Conservation (phyloP, 306 rosid genomes). For the Psophocarpus tetragonolobus region DNA sequence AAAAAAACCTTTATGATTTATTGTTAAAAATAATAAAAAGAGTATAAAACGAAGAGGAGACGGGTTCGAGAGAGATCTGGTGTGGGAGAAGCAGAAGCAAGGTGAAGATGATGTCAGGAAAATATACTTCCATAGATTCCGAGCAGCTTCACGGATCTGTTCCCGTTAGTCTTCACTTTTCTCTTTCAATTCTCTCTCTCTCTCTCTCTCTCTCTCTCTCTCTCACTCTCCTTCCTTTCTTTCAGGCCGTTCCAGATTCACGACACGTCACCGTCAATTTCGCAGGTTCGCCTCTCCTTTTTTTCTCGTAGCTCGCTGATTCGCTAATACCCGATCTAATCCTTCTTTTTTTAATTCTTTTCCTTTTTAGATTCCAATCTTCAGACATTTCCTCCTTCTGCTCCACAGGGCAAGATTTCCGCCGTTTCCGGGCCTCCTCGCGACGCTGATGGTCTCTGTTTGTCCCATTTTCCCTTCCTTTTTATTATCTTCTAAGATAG, state of each 20-base stretch:
- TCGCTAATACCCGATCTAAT: neutral
- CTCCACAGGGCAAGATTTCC: slow-evolving; percentile 74
- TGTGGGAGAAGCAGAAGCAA: neutral
- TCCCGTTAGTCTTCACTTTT: slow-evolving; percentile 49
- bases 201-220: neutral
- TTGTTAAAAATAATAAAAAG: no score
- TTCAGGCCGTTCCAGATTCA: slow-evolving; percentile 88
- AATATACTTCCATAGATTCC: slow-evolving; percentile 69
- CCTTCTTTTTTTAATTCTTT: neutral
- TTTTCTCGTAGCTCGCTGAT: neutral
- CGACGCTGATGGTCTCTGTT: slow-evolving; percentile 75
- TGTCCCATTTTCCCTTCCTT: no score
- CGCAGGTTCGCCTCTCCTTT: slow-evolving; percentile 44
- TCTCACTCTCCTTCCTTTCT: slow-evolving; percentile 10
- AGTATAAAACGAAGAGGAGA: neutral
- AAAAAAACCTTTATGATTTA: no score
- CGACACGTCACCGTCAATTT: slow-evolving; percentile 68
- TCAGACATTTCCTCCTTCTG: slow-evolving; percentile 92
- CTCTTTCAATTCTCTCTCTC: neutral
- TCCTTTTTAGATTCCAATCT: slow-evolving; percentile 74
- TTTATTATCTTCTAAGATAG: neutral
- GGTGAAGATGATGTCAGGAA: slow-evolving; percentile 86
- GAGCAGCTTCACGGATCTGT: slow-evolving; percentile 85
- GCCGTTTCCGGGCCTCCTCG: slow-evolving; percentile 80
- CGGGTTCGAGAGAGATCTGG: neutral